Evolutionary conservation across 176 grass and related monocot species (phyloP).

Genomic region (Eremochloa ophiuroides): DNA sequence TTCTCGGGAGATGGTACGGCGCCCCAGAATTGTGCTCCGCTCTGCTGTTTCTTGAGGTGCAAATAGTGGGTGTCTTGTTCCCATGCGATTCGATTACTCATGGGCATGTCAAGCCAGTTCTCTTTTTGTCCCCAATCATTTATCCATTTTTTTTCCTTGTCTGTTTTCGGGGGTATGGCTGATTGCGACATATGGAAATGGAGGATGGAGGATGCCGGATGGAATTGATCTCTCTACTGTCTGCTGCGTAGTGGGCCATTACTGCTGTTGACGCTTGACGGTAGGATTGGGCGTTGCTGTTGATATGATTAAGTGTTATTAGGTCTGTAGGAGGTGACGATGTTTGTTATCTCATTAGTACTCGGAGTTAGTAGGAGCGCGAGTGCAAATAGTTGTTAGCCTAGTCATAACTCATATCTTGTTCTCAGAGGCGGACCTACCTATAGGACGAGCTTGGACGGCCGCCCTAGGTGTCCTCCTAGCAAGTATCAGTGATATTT

Average conservation of each 20-base stretch:
- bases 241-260: not conserved
- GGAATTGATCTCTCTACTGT: not conserved
- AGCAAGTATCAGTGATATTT: too few species aligned
- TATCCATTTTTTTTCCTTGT: not conserved
- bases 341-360: not conserved
- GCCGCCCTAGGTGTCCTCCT: too few species aligned
- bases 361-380: not conserved
- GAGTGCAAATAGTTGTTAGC: not conserved
- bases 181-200: not conserved
- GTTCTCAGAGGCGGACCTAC: too few species aligned
- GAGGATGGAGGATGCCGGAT: too few species aligned
- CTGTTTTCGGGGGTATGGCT: not conserved
- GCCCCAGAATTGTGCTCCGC: not conserved
- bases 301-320: not conserved
- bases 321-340: not conserved
- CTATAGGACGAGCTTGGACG: too few species aligned
- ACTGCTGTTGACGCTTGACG: not conserved
- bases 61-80: not conserved
- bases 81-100: not conserved
- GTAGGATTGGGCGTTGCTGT: not conserved
- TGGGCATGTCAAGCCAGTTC: not conserved
- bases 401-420: too few species aligned
- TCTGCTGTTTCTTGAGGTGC: constrained; percentile 14
- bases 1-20: not conserved
- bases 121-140: not conserved